Evolutionary conservation across 257 asterid genomes (phyloP).

Genomic region (Salvia miltiorrhiza): DNA sequence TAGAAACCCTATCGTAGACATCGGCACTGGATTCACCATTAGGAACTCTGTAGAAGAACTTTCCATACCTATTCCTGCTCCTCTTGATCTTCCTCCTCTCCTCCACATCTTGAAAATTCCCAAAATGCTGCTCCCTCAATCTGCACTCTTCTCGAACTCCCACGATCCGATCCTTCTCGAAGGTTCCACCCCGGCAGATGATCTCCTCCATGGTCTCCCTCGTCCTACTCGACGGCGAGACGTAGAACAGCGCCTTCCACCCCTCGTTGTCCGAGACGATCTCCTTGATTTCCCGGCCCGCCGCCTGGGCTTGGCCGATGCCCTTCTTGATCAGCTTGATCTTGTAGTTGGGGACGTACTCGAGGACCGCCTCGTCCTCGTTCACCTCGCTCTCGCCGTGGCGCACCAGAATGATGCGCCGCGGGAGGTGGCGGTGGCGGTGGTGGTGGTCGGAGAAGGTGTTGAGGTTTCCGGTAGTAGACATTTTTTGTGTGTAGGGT

Average conservation of each 20-base stretch:
- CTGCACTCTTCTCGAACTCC: constrained; percentile 62
- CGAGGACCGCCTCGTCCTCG: constrained; percentile 30
- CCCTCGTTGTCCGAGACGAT: constrained; percentile 24
- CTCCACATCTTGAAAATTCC: constrained; percentile 57
- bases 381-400: constrained; percentile 47
- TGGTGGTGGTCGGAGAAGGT: background rate
- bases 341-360: constrained; percentile 38
- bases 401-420: constrained; percentile 50
- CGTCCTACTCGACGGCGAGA: constrained; percentile 42
- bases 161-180: constrained; percentile 34
- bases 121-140: constrained; percentile 68
- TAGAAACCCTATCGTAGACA: constrained; percentile 60
- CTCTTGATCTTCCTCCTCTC: constrained; percentile 46
- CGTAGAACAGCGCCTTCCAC: constrained; percentile 41
- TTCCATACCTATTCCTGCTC: constrained; percentile 43
- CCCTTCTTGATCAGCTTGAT: constrained; percentile 41
- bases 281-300: constrained; percentile 25
- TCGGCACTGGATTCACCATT: constrained; percentile 74
- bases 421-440: constrained; percentile 26
- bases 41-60: constrained; percentile 65
- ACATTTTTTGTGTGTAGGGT: background rate
- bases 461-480: background rate
- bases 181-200: constrained; percentile 14
- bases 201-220: constrained; percentile 44
- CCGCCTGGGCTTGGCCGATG: constrained; percentile 22